Base-by-base conservation (phyloP, 768 basidiomycete species). In the Dacryopinax spathularia region DNA sequence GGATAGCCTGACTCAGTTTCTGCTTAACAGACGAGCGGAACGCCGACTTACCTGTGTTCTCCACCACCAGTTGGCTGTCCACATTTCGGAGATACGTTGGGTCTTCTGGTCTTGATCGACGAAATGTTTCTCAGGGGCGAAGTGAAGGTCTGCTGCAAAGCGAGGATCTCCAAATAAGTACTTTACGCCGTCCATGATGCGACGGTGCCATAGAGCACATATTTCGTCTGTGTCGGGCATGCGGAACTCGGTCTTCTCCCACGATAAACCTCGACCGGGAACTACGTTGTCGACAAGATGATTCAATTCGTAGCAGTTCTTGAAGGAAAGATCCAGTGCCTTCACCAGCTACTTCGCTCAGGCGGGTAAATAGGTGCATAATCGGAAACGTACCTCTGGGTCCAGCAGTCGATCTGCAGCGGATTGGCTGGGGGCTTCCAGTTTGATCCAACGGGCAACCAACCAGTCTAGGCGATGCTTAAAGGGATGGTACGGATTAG, bases 41-140 rank as follows among this genome's bases (percentile, higher is more conserved):
- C n/a, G n/a, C n/a, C n/a, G n/a, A 25, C 48, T 10, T 56, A 29
- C 48, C 48, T 56, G 48, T 9, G 20, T 56, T 56, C 39, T 41
- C 39, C 48, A 56, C 48, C 48, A 56, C 48, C 48, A 56, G 18
- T 56, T 56, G 22, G 25, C 48, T 9, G 48, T 56, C 48, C 48
- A 56, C 48, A 56, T 56, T 29, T 56, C 29, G 48, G 13, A 13
- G 2, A 56, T 13, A 31, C 12, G 29, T 9, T 29, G 29, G 31
- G 25, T 27, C 20, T 56, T 22, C 2, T 29, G 10, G 3, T 6
- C 48, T 10, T 29, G 9, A 20, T 56, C 48, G 15, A 56, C 25
- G 29, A 15, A 56, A 20, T 56, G 48, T 18, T 56, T 56, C 48
- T 56, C 48, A 3, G 29, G 48, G 25, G 10, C 13, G 29, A 56